Percentiles rank a stretch among this genome's conserved stretches.
Conservation (phyloP, 31 red algal genomes). For the Asparagopsis taxiformis region DNA sequence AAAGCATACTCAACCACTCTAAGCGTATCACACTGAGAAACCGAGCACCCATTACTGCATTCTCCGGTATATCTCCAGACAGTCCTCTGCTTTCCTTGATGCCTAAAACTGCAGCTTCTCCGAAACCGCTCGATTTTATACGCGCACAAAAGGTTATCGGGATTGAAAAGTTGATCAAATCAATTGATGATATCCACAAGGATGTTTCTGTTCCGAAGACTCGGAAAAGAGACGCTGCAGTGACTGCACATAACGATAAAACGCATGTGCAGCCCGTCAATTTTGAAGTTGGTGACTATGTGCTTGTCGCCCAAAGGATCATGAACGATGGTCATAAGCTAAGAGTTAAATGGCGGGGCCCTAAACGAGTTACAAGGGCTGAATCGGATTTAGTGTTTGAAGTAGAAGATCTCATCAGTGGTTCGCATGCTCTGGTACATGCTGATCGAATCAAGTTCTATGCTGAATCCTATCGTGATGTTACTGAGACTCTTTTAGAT, state of each 20-base stretch:
- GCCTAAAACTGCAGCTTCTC: background rate
- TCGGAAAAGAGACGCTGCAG: background rate
- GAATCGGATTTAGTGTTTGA: constrained; percentile 7
- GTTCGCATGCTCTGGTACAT: constrained; percentile 13
- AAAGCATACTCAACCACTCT: constrained; percentile 22
- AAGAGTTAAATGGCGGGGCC: background rate
- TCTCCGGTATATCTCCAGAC: constrained; percentile 14
- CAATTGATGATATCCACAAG: background rate
- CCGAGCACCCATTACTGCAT: constrained; percentile 6
- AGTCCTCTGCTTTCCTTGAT: constrained; percentile 13
- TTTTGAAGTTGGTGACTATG: constrained; percentile 15
- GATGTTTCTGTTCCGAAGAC: background rate
- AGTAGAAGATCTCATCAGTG: constrained; percentile 10
- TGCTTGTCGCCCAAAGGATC: background rate
- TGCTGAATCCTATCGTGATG: background rate
- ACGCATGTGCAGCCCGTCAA: constrained; percentile 7
- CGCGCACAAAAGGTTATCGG: background rate
- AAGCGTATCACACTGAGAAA: constrained; percentile 8
- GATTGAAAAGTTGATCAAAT: background rate
- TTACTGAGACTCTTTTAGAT: background rate
- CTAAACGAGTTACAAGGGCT: constrained; percentile 7
- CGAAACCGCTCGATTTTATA: background rate
- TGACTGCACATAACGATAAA: constrained; percentile 2
- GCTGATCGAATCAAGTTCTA: constrained; percentile 18
- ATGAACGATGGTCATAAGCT: constrained; percentile 8